Conservation (phyloP, 306 rosid species). For the Abrus pulchellus region DNA sequence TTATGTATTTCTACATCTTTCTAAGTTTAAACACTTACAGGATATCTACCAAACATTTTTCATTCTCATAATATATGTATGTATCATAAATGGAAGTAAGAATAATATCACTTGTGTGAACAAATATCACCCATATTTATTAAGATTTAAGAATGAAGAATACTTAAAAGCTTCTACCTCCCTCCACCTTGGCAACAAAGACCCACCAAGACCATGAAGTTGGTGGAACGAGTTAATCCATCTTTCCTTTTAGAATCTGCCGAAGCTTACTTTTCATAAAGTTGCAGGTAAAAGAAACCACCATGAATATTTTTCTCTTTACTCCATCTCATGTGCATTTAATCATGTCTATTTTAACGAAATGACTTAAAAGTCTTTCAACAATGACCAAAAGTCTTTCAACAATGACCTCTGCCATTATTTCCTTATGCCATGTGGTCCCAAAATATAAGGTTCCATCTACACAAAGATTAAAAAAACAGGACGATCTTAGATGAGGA, state of each 20-base stretch:
- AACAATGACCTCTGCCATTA: background rate
- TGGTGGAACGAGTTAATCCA: slow-evolving; percentile 43
- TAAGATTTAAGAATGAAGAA: background rate
- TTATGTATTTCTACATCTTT: too few relatives aligned
- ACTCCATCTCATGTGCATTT: slow-evolving; percentile 4
- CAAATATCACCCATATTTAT: background rate
- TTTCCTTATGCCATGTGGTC: slow-evolving; percentile 20
- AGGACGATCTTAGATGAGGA: background rate
- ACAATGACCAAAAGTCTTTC: background rate
- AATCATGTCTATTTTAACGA: slow-evolving; percentile 2
- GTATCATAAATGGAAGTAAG: too few relatives aligned
- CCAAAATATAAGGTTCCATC: background rate
- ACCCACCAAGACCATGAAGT: slow-evolving; percentile 19
- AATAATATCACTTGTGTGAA: too few relatives aligned
- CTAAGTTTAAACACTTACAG: too few relatives aligned
- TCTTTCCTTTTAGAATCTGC: slow-evolving; percentile 26
- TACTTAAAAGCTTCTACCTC: slow-evolving; percentile 11
- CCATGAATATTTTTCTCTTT: background rate
- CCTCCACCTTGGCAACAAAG: slow-evolving; percentile 1
- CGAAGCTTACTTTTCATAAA: slow-evolving; percentile 22
- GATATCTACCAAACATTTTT: too few relatives aligned
- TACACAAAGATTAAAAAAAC: background rate
- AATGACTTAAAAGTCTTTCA: slow-evolving; percentile 16
- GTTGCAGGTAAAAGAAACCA: slow-evolving; percentile 5
- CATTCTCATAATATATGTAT: too few relatives aligned